Percentiles rank a stretch among this genome's conserved stretches.
Evolutionary conservation across 2,329 filamentous ascomycete species (phyloP).

Genomic region (Talaromyces verruculosus): DNA sequence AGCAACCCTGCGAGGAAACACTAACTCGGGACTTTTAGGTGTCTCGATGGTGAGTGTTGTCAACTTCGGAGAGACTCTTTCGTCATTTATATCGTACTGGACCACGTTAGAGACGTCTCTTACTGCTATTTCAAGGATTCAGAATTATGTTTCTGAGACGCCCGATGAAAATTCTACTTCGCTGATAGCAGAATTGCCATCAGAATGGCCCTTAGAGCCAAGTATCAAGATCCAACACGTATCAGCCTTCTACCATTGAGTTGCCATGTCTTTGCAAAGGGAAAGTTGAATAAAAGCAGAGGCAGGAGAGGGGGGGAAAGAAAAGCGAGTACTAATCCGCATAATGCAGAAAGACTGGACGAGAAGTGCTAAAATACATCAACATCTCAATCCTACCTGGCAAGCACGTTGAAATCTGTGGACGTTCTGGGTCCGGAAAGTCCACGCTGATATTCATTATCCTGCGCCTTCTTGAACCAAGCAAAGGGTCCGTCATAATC

Average conservation of each 20-base stretch:
- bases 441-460: constrained; percentile 11
- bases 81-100: constrained; percentile 53
- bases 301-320: neutral
- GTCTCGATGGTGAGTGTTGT: constrained; percentile 57
- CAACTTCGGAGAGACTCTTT: constrained; percentile 53
- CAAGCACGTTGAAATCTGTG: constrained; percentile 45
- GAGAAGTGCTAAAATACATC: constrained; percentile 43
- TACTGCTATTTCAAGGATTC: constrained; percentile 57
- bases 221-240: constrained; percentile 46
- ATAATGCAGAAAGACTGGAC: neutral
- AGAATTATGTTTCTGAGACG: constrained; percentile 49
- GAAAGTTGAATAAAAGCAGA: neutral
- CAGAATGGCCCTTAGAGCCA: constrained; percentile 46
- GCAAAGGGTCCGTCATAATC: constrained; percentile 42
- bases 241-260: constrained; percentile 45
- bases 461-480: constrained; percentile 43
- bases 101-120: constrained; percentile 59
- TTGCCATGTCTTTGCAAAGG: neutral
- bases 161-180: constrained; percentile 44
- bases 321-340: neutral
- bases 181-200: constrained; percentile 41
- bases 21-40: constrained; percentile 52
- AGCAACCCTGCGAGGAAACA: constrained; percentile 43
- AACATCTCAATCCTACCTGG: constrained; percentile 46
- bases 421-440: constrained; percentile 36